Conservation (phyloP, 108 stramenopile genomes). For the Cyclotella atomus region DNA sequence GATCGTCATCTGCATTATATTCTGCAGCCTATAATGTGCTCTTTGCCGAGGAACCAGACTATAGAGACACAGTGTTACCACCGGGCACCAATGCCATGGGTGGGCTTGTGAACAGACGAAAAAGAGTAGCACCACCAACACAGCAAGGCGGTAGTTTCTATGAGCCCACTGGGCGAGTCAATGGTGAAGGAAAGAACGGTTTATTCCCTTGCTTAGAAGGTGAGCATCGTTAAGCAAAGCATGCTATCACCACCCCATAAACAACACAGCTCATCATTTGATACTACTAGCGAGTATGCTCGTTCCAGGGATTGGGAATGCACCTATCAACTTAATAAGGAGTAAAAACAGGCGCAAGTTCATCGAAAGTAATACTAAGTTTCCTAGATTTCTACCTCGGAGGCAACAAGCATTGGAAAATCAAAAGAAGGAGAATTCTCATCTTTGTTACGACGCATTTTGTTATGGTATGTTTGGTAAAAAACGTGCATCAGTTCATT, state of each 20-base stretch:
- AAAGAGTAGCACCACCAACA: background rate
- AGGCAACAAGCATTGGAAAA: conserved; percentile 20
- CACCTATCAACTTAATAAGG: conserved; percentile 48
- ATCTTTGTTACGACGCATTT: conserved; percentile 60
- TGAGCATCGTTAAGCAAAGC: background rate
- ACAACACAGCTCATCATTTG: background rate
- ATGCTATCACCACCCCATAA: background rate
- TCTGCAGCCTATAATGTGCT: conserved; percentile 19
- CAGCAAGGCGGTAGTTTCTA: conserved; percentile 11
- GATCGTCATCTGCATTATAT: conserved; percentile 19
- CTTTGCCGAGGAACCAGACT: conserved; percentile 7
- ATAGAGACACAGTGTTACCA: conserved; percentile 17
- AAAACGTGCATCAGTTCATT: background rate
- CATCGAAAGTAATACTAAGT: conserved; percentile 24
- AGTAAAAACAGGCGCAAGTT: conserved; percentile 39
- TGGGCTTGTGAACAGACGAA: conserved; percentile 30
- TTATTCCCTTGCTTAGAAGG: conserved; percentile 54
- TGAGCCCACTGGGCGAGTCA: conserved; percentile 41
- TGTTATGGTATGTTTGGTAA: conserved; percentile 18
- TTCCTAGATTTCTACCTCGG: conserved; percentile 30
- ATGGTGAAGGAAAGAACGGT: conserved; percentile 43
- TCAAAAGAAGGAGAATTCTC: conserved; percentile 26
- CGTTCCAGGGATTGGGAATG: conserved; percentile 55
- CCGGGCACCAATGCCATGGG: conserved; percentile 46
- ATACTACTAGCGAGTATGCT: conserved; percentile 31